phyloP scores from a whole-genome alignment of 345 rosid genomes.

The Salix arbutifolia region DNA sequence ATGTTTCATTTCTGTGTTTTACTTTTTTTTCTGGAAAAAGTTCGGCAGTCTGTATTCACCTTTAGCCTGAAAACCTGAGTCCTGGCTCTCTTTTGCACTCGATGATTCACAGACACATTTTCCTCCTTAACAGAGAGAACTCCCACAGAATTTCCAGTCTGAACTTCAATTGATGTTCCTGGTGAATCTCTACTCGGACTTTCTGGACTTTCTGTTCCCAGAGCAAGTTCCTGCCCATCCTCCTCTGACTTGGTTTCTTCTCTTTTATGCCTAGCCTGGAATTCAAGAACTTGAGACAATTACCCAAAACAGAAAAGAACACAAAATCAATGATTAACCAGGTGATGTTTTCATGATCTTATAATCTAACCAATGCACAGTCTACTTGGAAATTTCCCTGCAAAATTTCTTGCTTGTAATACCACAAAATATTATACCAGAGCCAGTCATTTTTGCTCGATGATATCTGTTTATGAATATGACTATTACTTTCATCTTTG shows the following conservation, averaged over 20 bases:
- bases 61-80: constrained; percentile 47
- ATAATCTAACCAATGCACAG: not conserved
- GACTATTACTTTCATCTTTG: not conserved
- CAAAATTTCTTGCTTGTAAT: not conserved
- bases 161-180: constrained; percentile 70
- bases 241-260: constrained; percentile 22
- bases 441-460: not conserved
- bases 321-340: not conserved
- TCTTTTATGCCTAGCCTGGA: constrained; percentile 37
- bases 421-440: not conserved
- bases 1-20: not conserved
- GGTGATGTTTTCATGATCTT: not conserved
- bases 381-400: not conserved
- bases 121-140: constrained; percentile 39
- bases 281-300: constrained; percentile 7
- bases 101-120: constrained; percentile 23
- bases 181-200: constrained; percentile 53
- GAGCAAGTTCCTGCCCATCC: constrained; percentile 20
- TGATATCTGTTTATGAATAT: not conserved
- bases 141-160: constrained; percentile 55
- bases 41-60: constrained; percentile 31
- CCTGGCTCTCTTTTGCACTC: constrained; percentile 41
- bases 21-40: not conserved
- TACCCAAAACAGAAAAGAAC: not conserved
- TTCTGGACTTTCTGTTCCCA: constrained; percentile 37